Conservation (phyloP, 2,329 filamentous ascomycete species). For the Claviceps africana region DNA sequence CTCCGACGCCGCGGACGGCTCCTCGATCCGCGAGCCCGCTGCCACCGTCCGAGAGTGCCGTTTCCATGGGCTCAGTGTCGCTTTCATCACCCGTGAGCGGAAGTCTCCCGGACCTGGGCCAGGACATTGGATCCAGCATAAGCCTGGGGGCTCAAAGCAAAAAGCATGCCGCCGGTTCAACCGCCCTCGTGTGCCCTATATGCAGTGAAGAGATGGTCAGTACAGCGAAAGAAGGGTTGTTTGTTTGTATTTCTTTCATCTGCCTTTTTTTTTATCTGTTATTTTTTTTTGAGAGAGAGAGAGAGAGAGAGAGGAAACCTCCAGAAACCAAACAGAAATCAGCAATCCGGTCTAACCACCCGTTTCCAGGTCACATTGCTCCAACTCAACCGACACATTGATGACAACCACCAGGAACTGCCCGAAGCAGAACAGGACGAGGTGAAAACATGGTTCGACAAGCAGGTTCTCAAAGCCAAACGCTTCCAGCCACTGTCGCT, state of each 20-base stretch:
- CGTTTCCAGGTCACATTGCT: slow-evolving; percentile 62
- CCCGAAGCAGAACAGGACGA: slow-evolving; percentile 83
- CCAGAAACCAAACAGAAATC: no score
- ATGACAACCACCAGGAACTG: slow-evolving; percentile 81
- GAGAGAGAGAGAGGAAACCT: background rate
- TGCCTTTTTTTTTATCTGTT: no score
- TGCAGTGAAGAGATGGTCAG: slow-evolving; percentile 94
- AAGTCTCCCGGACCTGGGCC: slow-evolving; percentile 54
- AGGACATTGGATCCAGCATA: slow-evolving; percentile 72
- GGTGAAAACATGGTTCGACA: slow-evolving; percentile 93
- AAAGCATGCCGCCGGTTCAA: slow-evolving; percentile 33
- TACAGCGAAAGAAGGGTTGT: background rate
- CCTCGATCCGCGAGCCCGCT: slow-evolving; percentile 35
- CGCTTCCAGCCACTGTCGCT: slow-evolving; percentile 83
- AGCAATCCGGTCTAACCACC: background rate
- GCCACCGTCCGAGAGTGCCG: slow-evolving; percentile 52
- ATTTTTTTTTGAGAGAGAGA: background rate
- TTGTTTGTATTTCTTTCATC: no score
- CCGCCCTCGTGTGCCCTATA: slow-evolving; percentile 82
- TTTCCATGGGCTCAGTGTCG: slow-evolving; percentile 61
- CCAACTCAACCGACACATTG: slow-evolving; percentile 75
- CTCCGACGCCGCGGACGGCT: slow-evolving; percentile 26
- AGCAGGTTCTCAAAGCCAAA: slow-evolving; percentile 85
- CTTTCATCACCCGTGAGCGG: slow-evolving; percentile 46
- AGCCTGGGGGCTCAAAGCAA: slow-evolving; percentile 46